These are phyloP conservation scores for Aspergillus cavernicola DNA, from an alignment of 495 filamentous ascomycete species.

Conservation along the genomic window DNA sequence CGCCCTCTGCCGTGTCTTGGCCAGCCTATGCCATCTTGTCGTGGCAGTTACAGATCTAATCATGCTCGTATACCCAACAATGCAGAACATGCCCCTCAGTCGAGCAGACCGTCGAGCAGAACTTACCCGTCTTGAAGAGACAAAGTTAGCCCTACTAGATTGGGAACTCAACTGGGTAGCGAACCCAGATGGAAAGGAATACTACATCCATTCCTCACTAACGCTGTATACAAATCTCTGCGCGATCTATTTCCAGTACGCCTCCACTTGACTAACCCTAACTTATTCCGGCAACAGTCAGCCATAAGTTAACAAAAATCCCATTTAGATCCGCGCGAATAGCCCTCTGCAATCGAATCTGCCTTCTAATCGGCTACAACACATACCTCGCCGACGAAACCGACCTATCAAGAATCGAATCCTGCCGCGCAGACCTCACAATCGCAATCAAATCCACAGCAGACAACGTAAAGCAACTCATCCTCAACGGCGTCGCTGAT, in stretches of 20 bases:
- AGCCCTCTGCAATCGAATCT: slow-evolving; percentile 16
- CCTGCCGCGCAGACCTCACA: slow-evolving; percentile 9
- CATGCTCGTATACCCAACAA: slow-evolving; percentile 13
- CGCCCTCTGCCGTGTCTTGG: slow-evolving; percentile 8
- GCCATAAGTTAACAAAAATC: background rate
- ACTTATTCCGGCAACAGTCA: background rate
- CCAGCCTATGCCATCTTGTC: slow-evolving; percentile 15
- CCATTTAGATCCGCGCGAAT: slow-evolving; percentile 16
- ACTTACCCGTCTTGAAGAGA: slow-evolving; percentile 11
- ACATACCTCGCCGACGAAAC: slow-evolving; percentile 1
- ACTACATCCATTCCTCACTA: slow-evolving; percentile 16
- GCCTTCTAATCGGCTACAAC: slow-evolving; percentile 9
- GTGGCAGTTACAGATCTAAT: slow-evolving; percentile 10
- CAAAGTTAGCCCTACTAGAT: slow-evolving; percentile 9
- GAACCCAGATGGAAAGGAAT: slow-evolving; percentile 13
- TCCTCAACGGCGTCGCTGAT: slow-evolving; percentile 13
- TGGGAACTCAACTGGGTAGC: slow-evolving; percentile 17
- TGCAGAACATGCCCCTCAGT: background rate
- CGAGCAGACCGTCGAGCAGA: background rate
- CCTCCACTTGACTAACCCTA: background rate
- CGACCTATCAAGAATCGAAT: slow-evolving; percentile 11
- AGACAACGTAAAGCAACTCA: slow-evolving; percentile 15
- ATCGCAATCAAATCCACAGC: slow-evolving; percentile 12
- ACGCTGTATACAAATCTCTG: slow-evolving; percentile 14
- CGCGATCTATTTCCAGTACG: slow-evolving; percentile 16